These are phyloP conservation scores for Leccinum olivaceopallidum DNA, from an alignment of 768 basidiomycete species.

Conservation along the genomic window DNA sequence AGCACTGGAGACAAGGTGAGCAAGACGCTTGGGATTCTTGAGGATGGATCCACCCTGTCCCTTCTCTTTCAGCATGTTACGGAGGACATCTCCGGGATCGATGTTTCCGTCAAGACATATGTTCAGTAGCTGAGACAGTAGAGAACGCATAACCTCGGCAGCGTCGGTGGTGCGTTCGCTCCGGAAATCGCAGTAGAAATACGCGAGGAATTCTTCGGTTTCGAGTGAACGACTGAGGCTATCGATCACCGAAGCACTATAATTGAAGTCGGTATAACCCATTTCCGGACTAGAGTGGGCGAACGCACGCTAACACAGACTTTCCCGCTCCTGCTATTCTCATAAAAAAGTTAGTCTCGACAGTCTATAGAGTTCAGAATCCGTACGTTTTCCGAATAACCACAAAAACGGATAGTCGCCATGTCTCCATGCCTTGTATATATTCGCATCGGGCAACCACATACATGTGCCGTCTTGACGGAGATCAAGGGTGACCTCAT, in stretches of 20 bases:
- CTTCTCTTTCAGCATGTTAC: neutral
- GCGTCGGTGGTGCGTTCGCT: neutral
- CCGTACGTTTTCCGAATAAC: conserved; percentile 1
- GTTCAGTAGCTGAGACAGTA: neutral
- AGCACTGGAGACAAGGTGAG: neutral
- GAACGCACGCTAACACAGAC: neutral
- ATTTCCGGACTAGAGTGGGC: neutral
- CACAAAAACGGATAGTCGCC: neutral
- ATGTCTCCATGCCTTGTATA: neutral
- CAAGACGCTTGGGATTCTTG: neutral
- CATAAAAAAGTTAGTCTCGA: neutral
- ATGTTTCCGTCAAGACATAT: neutral
- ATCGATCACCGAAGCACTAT: neutral
- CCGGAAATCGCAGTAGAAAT: neutral
- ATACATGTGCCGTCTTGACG: conserved; percentile 1
- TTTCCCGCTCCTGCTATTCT: neutral
- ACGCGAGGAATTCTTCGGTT: neutral
- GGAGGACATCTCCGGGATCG: neutral
- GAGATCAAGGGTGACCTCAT: neutral
- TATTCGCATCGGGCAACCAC: neutral
- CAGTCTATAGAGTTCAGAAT: neutral
- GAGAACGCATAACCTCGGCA: neutral
- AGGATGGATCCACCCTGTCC: neutral
- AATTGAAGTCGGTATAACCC: neutral
- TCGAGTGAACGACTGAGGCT: neutral